These are phyloP conservation scores for Phascolomyces articulosus DNA, from an alignment of 371 early-diverging fungal species.

Conservation along the genomic window DNA sequence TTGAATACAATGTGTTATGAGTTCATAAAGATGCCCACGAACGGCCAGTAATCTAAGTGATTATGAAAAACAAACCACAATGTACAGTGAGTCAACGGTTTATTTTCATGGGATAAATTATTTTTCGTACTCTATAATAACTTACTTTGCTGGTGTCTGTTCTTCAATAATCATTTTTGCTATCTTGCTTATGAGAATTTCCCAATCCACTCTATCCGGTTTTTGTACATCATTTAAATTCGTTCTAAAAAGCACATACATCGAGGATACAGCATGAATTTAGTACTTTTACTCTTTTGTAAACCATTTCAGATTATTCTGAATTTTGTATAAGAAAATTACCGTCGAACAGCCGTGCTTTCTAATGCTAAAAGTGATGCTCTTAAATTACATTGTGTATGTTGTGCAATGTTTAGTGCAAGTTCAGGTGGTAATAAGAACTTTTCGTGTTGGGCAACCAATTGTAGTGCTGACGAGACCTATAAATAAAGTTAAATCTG, in stretches of 20 bases:
- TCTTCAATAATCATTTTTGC: slow-evolving; percentile 71
- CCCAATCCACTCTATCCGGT: slow-evolving; percentile 90
- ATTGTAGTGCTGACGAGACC: slow-evolving; percentile 66
- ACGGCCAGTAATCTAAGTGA: slow-evolving; percentile 64
- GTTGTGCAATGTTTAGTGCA: slow-evolving; percentile 69
- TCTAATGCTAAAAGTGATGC: slow-evolving; percentile 92
- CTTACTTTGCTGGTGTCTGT: slow-evolving; percentile 72
- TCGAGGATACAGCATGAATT: slow-evolving; percentile 42
- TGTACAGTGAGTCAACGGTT: too few relatives aligned
- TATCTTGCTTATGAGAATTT: slow-evolving; percentile 72
- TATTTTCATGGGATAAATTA: too few relatives aligned
- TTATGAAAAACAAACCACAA: not conserved
- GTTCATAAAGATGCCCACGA: slow-evolving; percentile 83
- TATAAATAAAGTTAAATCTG: slow-evolving; percentile 15
- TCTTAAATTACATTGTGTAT: slow-evolving; percentile 86
- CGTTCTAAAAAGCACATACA: slow-evolving; percentile 28
- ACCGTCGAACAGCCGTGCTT: slow-evolving; percentile 80
- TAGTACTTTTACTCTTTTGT: not conserved
- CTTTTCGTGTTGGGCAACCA: slow-evolving; percentile 82
- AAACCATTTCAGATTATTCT: too few relatives aligned
- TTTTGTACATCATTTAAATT: slow-evolving; percentile 52
- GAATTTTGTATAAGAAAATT: too few relatives aligned
- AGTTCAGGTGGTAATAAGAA: slow-evolving; percentile 68
- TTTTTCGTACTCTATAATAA: not conserved
- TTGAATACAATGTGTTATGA: slow-evolving; percentile 91